Evolutionary conservation across 768 basidiomycete genomes (phyloP), one percentile per base, ranked within the genome.

Genomic region (Russula compacta): DNA sequence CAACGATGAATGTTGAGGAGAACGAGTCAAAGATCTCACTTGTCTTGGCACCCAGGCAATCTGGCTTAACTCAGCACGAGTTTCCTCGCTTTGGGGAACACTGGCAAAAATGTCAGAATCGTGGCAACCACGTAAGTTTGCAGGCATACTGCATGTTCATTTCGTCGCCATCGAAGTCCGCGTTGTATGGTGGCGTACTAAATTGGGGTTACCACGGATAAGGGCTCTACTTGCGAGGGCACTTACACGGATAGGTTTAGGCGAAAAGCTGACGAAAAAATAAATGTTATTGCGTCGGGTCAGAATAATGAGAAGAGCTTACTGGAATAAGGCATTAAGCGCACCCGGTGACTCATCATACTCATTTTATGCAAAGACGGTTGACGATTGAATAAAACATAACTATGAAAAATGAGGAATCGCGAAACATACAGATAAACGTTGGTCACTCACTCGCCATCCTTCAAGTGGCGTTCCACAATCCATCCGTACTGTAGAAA

Each of bases 301-400:
- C 19, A 6, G 29, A 39, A 8, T 59, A 24, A 35, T 49, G 29
- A 33, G 42, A 35, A 4, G 12, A 8, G 81, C 92, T 72, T 69
- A 95, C 92, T 98, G 21, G 95, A 98, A 74, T 98, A 98, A 12
- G 92, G 90, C 94, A 98, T 97, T 62, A 98, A 77, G 69, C 89
- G 92, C 35, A 98, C 91, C 39, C 95, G 85, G 77, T 98, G 97
- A 73, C 91, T 91, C 97, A 98, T 98, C 97, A 98, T 98, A 80
- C 93, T 95, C 97, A 98, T 98, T 75, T 99, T 99, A 74, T 99
- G 97, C 73, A 98, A 75, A 81, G 86, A 90, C 11, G 97, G 97
- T 71, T 99, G 97, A 56, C 97, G 95, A 73, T 99, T 98, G 78
- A 99, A 98, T 55, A 99, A 77, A 21, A 98, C 90, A 67, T 79